Percentiles rank a stretch among this genome's conserved stretches.
Evolutionary conservation across 2,329 filamentous ascomycete species (phyloP).

Genomic region (Phyllosticta citriasiana): DNA sequence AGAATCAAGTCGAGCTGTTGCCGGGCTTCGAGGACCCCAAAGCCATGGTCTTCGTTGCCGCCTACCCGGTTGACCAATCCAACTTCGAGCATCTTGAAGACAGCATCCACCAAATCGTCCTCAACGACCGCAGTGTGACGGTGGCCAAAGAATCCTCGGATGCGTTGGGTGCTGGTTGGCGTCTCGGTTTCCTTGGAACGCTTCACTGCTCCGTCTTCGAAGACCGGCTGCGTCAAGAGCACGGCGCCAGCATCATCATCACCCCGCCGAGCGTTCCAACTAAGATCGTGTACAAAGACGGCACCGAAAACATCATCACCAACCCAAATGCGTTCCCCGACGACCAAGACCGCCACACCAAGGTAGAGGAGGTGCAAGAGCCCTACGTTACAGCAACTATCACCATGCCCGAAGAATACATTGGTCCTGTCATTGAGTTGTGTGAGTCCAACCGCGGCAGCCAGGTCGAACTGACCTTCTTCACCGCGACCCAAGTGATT

Average conservation of each 20-base stretch:
- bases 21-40: constrained; percentile 96
- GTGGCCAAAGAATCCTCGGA: constrained; percentile 91
- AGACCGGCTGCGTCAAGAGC: constrained; percentile 85
- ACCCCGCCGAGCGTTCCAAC: constrained; percentile 93
- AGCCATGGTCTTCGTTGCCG: constrained; percentile 97
- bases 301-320: constrained; percentile 66
- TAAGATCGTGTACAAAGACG: constrained; percentile 69
- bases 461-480: constrained; percentile 82
- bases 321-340: constrained; percentile 88
- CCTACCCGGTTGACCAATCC: constrained; percentile 84
- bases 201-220: constrained; percentile 99
- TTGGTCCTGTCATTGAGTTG: constrained; percentile 88
- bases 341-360: constrained; percentile 40
- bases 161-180: constrained; percentile 86
- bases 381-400: constrained; percentile 75
- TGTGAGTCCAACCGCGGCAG: constrained; percentile 83
- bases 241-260: constrained; percentile 90
- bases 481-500: constrained; percentile 86
- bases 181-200: constrained; percentile 89
- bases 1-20: constrained; percentile 66
- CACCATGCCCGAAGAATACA: constrained; percentile 85
- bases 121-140: constrained; percentile 93
- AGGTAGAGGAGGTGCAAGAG: constrained; percentile 55
- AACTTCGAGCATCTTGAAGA: constrained; percentile 83
- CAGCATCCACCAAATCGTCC: constrained; percentile 83